A percentile compares a stretch with the other conserved stretches of the same genome.
Conservation (phyloP, 2,329 filamentous ascomycete species). For the Xylariomycetidae sp. region DNA sequence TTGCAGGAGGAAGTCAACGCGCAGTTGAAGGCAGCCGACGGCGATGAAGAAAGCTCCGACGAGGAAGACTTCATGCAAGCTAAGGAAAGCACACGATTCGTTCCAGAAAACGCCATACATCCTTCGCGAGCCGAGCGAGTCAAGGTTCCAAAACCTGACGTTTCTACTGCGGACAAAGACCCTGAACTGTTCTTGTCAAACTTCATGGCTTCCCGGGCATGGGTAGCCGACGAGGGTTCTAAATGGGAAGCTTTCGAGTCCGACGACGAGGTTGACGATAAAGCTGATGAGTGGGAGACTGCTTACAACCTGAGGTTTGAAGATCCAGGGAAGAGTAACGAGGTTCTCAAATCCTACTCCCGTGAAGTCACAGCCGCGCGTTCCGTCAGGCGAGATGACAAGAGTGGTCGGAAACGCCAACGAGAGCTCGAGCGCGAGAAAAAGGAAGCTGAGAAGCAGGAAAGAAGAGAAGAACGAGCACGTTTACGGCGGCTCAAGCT, state of each 20-base stretch:
- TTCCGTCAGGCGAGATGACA: conserved; percentile 80
- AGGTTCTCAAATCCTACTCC: conserved; percentile 80
- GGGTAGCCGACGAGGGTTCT: conserved; percentile 64
- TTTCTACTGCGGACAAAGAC: conserved; percentile 75
- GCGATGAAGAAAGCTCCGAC: conserved; percentile 42
- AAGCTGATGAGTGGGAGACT: conserved; percentile 81
- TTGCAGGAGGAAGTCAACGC: conserved; percentile 78
- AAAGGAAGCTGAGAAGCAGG: conserved; percentile 71
- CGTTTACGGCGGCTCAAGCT: conserved; percentile 82
- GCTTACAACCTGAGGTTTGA: conserved; percentile 97
- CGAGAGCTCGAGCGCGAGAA: conserved; percentile 72
- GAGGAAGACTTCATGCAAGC: conserved; percentile 70
- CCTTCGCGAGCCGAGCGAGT: conserved; percentile 45
- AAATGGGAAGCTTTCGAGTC: conserved; percentile 82
- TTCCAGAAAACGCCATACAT: conserved; percentile 43
- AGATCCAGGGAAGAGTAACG: conserved; percentile 81
- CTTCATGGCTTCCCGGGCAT: conserved; percentile 87
- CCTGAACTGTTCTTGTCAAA: conserved; percentile 92
- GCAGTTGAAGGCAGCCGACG: conserved; percentile 43
- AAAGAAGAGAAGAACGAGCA: conserved; percentile 74
- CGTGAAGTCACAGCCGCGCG: conserved; percentile 77
- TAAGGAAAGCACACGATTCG: conserved; percentile 40
- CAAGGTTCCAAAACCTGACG: conserved; percentile 53
- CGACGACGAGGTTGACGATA: conserved; percentile 68
- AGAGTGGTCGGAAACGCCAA: conserved; percentile 67